Percentiles rank a stretch among this genome's conserved stretches.
Conservation (phyloP, 169 alveolate genomes). For the Plasmodium knowlesi region DNA sequence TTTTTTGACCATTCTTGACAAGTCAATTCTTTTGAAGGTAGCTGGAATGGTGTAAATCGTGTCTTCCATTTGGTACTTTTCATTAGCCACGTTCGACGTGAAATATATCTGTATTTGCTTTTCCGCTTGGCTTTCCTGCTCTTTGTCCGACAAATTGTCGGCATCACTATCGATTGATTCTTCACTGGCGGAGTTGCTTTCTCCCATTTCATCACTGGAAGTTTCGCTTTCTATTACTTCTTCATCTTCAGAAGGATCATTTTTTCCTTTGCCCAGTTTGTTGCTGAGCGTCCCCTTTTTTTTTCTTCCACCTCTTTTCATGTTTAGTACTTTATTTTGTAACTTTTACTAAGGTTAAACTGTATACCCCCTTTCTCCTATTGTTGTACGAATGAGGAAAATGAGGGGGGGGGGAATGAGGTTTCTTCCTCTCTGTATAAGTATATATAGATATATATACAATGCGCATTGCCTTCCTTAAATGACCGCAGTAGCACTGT, state of each 20-base stretch:
- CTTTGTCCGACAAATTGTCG: neutral
- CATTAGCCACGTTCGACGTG: conserved; percentile 22
- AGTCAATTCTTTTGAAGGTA: conserved; percentile 59
- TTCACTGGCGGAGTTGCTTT: neutral
- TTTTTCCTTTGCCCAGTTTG: neutral
- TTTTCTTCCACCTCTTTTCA: neutral
- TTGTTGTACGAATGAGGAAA: neutral
- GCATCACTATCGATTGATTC: neutral
- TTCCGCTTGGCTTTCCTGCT: neutral
- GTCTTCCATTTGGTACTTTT: conserved; percentile 52
- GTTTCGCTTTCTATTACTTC: conserved; percentile 2
- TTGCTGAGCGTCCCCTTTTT: conserved; percentile 1
- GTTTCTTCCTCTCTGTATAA: neutral
- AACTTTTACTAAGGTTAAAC: neutral
- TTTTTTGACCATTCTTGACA: conserved; percentile 66
- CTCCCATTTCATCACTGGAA: neutral
- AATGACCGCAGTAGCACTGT: neutral
- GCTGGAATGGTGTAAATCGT: conserved; percentile 57
- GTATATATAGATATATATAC: neutral
- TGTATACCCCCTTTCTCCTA: neutral
- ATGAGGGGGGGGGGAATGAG: neutral
- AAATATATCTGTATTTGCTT: conserved; percentile 62
- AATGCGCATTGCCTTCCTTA: neutral
- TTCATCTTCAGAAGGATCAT: conserved; percentile 7
- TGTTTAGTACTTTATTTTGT: conserved; percentile 11